Conservation (phyloP, 306 rosid species). For the Betula pendula region DNA sequence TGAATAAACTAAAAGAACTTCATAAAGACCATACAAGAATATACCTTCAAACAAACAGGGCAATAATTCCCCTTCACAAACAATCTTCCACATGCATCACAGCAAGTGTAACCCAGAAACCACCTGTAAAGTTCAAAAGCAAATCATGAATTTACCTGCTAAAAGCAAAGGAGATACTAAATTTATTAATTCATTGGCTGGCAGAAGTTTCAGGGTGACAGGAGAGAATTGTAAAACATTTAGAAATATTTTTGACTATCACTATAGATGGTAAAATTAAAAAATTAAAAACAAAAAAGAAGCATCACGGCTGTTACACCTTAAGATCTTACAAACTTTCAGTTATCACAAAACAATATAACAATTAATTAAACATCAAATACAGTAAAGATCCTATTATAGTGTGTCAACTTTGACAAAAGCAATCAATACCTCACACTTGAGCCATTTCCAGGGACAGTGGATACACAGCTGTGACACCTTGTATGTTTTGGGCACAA, state of each 20-base stretch:
- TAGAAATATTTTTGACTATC: background rate
- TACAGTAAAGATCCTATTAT: background rate
- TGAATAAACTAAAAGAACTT: background rate
- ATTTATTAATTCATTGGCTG: background rate
- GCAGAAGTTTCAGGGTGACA: background rate
- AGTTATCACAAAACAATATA: background rate
- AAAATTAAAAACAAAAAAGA: background rate
- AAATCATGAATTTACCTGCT: conserved; percentile 28
- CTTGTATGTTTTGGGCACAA: conserved; percentile 89
- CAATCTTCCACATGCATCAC: conserved; percentile 99
- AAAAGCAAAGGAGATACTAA: background rate
- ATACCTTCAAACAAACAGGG: conserved; percentile 98
- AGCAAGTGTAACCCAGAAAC: conserved; percentile 96
- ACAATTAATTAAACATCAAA: background rate
- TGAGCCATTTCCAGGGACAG: conserved; percentile 95
- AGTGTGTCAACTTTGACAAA: background rate
- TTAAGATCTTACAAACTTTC: background rate
- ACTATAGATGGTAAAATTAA: background rate
- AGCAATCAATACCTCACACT: conserved; percentile 76
- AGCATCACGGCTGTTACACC: too few relatives aligned
- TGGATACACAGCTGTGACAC: conserved; percentile 96
- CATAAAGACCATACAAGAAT: background rate
- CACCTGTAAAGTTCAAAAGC: conserved; percentile 56
- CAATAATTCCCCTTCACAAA: conserved; percentile 97
- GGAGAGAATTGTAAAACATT: background rate